A percentile compares a stretch with the other conserved stretches of the same genome.
Evolutionary conservation across 1,284 basidiomycete species (phyloP).

Genomic region (Apiotrichum gamsii): DNA sequence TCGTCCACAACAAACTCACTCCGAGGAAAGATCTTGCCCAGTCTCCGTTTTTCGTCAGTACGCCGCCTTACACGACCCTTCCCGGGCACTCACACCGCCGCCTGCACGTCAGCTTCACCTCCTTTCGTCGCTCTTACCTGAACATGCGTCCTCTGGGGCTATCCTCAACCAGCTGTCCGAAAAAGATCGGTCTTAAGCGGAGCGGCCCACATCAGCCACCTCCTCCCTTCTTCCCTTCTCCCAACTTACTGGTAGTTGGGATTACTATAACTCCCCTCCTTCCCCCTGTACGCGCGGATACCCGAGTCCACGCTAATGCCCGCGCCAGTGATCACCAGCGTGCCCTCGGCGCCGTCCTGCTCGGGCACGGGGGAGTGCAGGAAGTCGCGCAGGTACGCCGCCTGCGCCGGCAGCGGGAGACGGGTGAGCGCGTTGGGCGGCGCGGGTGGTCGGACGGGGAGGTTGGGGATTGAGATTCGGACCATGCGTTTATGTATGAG

Average conservation of each 20-base stretch:
- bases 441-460: conserved; percentile 56
- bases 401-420: conserved; percentile 52
- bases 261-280: conserved; percentile 78
- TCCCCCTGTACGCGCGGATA: conserved; percentile 78
- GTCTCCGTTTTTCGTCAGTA: conserved; percentile 21
- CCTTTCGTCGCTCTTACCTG: conserved; percentile 49
- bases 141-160: conserved; percentile 62
- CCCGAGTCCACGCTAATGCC: conserved; percentile 90
- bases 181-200: conserved; percentile 50
- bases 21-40: conserved; percentile 70
- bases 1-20: too few species aligned
- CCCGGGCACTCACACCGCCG: conserved; percentile 34
- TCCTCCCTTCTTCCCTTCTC: neutral
- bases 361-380: too few species aligned
- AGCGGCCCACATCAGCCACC: neutral
- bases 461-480: conserved; percentile 68
- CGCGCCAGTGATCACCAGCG: conserved; percentile 73
- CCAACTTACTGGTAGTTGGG: conserved; percentile 75
- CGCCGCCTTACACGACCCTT: neutral
- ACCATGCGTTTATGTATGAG: conserved; percentile 36
- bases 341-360: conserved; percentile 56
- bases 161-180: conserved; percentile 72
- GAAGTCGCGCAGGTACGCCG: conserved; percentile 62
- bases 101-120: conserved; percentile 16
- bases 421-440: conserved; percentile 48